A percentile compares a stretch with the other conserved stretches of the same genome.
Conservation (phyloP, 2,329 filamentous ascomycete species). For the Scorias spongiosa region DNA sequence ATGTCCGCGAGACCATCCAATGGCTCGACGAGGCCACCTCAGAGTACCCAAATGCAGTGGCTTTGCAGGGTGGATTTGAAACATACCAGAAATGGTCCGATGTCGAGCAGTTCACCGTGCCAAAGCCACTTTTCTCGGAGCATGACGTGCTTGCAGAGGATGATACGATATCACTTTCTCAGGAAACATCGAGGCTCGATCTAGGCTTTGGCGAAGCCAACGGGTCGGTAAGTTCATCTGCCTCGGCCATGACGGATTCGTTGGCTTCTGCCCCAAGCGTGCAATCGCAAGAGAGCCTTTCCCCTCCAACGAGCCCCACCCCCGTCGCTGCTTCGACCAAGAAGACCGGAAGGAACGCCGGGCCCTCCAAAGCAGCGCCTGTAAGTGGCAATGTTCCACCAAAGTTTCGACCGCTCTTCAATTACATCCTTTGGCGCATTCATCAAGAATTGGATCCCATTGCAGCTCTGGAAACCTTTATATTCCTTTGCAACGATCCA, state of each 20-base stretch:
- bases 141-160: constrained; percentile 28
- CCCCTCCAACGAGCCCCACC: constrained; percentile 18
- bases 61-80: constrained; percentile 34
- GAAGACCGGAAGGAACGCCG: constrained; percentile 8
- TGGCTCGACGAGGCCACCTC: constrained; percentile 37
- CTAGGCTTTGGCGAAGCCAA: constrained; percentile 20
- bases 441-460: constrained; percentile 33
- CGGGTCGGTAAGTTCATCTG: constrained; percentile 29
- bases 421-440: constrained; percentile 36
- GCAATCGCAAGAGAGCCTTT: constrained; percentile 5
- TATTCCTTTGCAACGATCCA: constrained; percentile 36
- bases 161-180: constrained; percentile 16
- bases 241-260: constrained; percentile 25
- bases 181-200: constrained; percentile 18
- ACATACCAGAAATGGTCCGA: constrained; percentile 32
- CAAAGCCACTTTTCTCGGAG: constrained; percentile 34
- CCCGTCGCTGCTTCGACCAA: constrained; percentile 5
- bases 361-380: constrained; percentile 4
- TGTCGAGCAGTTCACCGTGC: constrained; percentile 34
- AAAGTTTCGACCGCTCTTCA: constrained; percentile 32
- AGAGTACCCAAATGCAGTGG: constrained; percentile 25
- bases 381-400: constrained; percentile 17
- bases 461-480: constrained; percentile 34
- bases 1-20: constrained; percentile 32
- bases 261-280: constrained; percentile 19